Conservation (phyloP, 345 rosid species). For the Noccaea bulbosa region DNA sequence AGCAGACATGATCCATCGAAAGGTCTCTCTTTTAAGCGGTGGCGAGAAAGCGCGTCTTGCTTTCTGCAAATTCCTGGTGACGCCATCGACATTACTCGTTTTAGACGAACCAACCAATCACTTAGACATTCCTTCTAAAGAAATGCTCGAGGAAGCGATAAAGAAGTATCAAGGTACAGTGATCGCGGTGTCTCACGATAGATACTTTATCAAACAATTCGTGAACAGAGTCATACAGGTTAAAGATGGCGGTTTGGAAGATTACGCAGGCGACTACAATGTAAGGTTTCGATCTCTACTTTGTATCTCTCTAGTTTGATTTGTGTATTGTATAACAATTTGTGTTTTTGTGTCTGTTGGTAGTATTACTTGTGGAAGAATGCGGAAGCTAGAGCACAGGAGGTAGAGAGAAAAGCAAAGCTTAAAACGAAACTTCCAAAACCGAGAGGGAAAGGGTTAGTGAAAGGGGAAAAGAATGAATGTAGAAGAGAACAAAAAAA, state of each 20-base stretch:
- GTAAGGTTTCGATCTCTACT: slow-evolving; percentile 42
- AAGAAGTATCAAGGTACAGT: slow-evolving; percentile 82
- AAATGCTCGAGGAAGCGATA: slow-evolving; percentile 99
- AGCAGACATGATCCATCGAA: slow-evolving; percentile 91
- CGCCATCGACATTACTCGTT: slow-evolving; percentile 79
- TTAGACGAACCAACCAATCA: slow-evolving; percentile 97
- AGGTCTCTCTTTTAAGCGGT: slow-evolving; percentile 88
- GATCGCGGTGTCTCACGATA: slow-evolving; percentile 83
- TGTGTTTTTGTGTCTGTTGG: slow-evolving; percentile 3
- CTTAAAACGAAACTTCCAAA: slow-evolving; percentile 90
- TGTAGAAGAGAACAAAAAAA: no score
- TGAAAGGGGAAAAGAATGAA: slow-evolving; percentile 55
- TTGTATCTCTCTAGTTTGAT: background rate
- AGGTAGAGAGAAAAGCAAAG: slow-evolving; percentile 79
- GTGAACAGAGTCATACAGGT: slow-evolving; percentile 94
- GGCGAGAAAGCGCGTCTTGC: slow-evolving; percentile 99
- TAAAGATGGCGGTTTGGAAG: slow-evolving; percentile 64
- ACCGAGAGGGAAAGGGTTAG: slow-evolving; percentile 9
- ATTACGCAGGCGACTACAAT: slow-evolving; percentile 86
- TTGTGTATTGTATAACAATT: background rate
- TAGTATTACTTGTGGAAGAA: slow-evolving; percentile 97
- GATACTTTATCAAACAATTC: slow-evolving; percentile 90
- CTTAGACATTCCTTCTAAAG: slow-evolving; percentile 94
- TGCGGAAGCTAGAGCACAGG: slow-evolving; percentile 75
- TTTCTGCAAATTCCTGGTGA: slow-evolving; percentile 95